Evolutionary conservation across 1,284 basidiomycete species (phyloP).

Genomic region (Apiotrichum veenhuisii): DNA sequence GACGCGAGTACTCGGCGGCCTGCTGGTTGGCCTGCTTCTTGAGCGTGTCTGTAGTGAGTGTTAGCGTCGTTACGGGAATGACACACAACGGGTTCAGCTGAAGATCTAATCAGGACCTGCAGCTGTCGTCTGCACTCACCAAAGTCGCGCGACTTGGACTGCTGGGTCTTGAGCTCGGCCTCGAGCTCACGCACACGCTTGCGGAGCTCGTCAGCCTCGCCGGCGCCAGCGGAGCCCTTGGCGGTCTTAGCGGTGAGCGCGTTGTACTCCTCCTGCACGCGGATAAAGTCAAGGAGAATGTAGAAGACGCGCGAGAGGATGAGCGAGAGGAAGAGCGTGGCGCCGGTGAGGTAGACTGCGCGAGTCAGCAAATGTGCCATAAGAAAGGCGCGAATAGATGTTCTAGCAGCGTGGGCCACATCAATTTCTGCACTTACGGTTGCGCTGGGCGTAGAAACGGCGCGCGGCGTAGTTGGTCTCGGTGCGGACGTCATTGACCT

Average conservation of each 20-base stretch:
- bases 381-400: neutral
- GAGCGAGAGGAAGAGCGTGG: conserved; percentile 88
- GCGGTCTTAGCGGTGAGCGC: conserved; percentile 68
- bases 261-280: conserved; percentile 80
- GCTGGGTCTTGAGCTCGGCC: conserved; percentile 54
- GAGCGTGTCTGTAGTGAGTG: conserved; percentile 58
- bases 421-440: conserved; percentile 45
- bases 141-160: conserved; percentile 63
- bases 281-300: conserved; percentile 85
- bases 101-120: neutral
- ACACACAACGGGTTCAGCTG: too few species aligned
- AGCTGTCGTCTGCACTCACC: conserved; percentile 53
- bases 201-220: conserved; percentile 54
- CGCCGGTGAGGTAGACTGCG: conserved; percentile 82
- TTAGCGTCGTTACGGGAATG: neutral
- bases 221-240: conserved; percentile 43
- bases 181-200: conserved; percentile 65
- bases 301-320: conserved; percentile 89
- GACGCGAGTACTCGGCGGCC: conserved; percentile 70
- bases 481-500: conserved; percentile 63
- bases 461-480: conserved; percentile 78
- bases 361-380: neutral
- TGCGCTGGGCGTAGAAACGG: conserved; percentile 78
- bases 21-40: conserved; percentile 78
- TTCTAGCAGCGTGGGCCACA: neutral